Evolutionary conservation across 352 stramenopile species (phyloP).

Genomic region (Thraustotheca clavata): DNA sequence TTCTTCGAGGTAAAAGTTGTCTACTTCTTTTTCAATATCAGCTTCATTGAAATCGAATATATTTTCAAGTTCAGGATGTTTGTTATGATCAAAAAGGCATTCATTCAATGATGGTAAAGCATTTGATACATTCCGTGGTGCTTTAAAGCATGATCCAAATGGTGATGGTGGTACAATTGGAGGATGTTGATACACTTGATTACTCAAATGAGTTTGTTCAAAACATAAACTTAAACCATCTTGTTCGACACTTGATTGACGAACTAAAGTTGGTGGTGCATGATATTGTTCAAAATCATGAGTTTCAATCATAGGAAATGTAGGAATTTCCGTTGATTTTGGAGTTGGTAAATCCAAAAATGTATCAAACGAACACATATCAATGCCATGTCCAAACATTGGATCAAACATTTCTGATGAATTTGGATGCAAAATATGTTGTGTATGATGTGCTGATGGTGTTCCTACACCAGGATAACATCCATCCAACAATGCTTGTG

Average conservation of each 20-base stretch:
- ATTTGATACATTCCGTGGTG: too few relatives aligned
- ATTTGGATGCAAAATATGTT: background rate
- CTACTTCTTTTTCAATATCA: constrained; percentile 73
- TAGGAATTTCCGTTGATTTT: constrained; percentile 25
- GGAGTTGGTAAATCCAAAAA: constrained; percentile 68
- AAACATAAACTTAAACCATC: constrained; percentile 69
- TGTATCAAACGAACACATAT: constrained; percentile 57
- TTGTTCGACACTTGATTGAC: constrained; percentile 62
- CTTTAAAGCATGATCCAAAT: background rate
- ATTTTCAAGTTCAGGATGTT: constrained; percentile 57
- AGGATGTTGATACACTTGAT: background rate
- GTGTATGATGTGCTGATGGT: constrained; percentile 28
- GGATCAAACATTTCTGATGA: too few relatives aligned
- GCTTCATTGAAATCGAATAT: constrained; percentile 48
- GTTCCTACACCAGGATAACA: constrained; percentile 43
- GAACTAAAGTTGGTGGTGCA: constrained; percentile 47
- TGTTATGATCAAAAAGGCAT: constrained; percentile 27
- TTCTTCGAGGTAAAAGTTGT: constrained; percentile 65
- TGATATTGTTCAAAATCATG: constrained; percentile 21
- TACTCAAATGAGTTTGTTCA: constrained; percentile 47
- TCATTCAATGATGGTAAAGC: background rate
- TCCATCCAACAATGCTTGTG: constrained; percentile 23
- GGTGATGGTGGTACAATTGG: background rate
- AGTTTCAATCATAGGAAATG: background rate
- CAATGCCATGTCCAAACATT: constrained; percentile 57